Evolutionary conservation across 306 rosid species (phyloP).

Genomic region (Castanea crenata): DNA sequence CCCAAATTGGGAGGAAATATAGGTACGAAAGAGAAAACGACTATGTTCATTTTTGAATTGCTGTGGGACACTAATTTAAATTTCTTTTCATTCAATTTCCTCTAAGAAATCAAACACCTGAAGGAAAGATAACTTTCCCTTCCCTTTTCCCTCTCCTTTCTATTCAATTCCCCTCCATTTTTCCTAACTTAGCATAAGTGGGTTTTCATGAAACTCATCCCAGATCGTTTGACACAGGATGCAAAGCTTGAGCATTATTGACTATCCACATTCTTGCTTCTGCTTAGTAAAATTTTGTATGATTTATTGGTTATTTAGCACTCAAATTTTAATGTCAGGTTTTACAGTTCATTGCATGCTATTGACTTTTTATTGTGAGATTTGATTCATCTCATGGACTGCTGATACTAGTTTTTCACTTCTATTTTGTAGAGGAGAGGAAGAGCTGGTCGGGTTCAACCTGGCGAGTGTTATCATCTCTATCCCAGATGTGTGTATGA

Average conservation of each 20-base stretch:
- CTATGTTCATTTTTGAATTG: no score
- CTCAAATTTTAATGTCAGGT: background rate
- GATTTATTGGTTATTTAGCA: background rate
- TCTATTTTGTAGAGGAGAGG: conserved; percentile 80
- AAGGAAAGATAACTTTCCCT: no score
- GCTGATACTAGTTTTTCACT: conserved; percentile 1
- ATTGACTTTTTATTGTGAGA: background rate
- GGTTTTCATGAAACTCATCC: background rate
- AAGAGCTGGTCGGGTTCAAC: conserved; percentile 99
- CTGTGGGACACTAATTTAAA: no score
- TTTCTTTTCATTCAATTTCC: no score
- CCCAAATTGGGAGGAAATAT: no score
- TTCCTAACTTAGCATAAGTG: no score
- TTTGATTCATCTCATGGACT: background rate
- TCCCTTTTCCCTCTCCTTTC: no score
- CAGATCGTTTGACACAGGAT: background rate
- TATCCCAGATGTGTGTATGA: conserved; percentile 89
- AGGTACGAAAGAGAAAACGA: no score
- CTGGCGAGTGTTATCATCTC: conserved; percentile 90
- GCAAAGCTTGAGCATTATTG: background rate
- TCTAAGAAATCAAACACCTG: no score
- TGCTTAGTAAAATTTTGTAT: background rate
- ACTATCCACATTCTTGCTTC: background rate
- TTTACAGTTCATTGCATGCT: background rate
- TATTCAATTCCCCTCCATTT: no score